These are phyloP conservation scores for Podaxis pistillaris DNA, from an alignment of 768 basidiomycete species.

Conservation along the genomic window DNA sequence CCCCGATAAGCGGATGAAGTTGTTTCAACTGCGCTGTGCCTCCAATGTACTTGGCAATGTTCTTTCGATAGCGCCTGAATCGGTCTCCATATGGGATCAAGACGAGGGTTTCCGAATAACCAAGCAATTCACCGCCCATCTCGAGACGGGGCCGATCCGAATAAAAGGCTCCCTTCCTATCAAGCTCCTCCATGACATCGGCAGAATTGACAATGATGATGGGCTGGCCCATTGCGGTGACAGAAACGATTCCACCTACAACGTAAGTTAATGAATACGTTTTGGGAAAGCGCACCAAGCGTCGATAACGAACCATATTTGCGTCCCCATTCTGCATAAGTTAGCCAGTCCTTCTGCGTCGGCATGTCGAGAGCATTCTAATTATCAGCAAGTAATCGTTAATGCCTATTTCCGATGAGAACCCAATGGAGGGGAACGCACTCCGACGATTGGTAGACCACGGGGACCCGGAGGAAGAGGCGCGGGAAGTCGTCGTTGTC, in stretches of 20 bases:
- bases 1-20: conserved; percentile 32
- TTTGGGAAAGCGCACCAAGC: neutral
- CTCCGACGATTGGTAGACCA: conserved; percentile 41
- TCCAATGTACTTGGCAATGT: conserved; percentile 42
- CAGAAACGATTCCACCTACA: conserved; percentile 36
- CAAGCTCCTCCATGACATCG: conserved; percentile 42
- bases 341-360: conserved; percentile 41
- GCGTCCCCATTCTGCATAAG: conserved; percentile 49
- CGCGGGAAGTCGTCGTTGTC: conserved; percentile 22
- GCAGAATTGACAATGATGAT: conserved; percentile 50
- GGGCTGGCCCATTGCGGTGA: conserved; percentile 41
- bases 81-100: conserved; percentile 41
- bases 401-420: neutral
- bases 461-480: conserved; percentile 39
- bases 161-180: conserved; percentile 45
- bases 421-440: conserved; percentile 19
- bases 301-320: conserved; percentile 42
- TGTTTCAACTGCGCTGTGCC: conserved; percentile 25
- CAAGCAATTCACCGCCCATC: conserved; percentile 51
- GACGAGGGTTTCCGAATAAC: conserved; percentile 47
- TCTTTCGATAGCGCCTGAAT: conserved; percentile 42
- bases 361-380: conserved; percentile 52
- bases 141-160: conserved; percentile 47
- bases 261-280: neutral
- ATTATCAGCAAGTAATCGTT: neutral